A percentile compares a stretch with the other conserved stretches of the same genome.
Conservation (phyloP, 139 green algal species). For the Deuterostichococcus epilithicus region DNA sequence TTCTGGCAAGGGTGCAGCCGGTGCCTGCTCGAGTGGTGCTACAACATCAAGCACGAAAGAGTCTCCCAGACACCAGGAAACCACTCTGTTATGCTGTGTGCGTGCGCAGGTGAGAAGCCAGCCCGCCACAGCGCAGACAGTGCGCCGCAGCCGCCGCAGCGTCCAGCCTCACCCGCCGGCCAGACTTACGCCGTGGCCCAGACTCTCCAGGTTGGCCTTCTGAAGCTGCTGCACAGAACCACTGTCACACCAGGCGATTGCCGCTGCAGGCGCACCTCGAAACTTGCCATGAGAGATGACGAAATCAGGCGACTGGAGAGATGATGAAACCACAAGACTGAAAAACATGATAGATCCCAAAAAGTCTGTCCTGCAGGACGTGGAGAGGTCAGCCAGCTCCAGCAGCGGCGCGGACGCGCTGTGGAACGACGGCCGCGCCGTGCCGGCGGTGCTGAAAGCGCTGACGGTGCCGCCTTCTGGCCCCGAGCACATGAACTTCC, state of each 20-base stretch:
- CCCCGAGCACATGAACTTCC: not conserved
- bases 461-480: not conserved
- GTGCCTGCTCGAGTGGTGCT: no score
- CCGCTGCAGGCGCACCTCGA: no score
- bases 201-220: not conserved
- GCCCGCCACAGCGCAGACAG: not conserved
- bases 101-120: not conserved
- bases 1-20: no score
- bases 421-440: conserved; percentile 1
- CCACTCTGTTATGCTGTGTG: no score
- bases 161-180: not conserved
- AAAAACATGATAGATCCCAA: no score
- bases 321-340: no score
- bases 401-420: conserved; percentile 5
- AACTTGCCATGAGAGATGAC: no score
- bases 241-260: no score
- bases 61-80: no score
- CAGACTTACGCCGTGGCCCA: not conserved
- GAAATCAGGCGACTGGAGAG: no score
- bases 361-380: conserved; percentile 1
- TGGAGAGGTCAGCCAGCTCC: conserved; percentile 7
- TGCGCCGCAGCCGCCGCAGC: not conserved
- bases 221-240: no score
- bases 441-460: conserved; percentile 13
- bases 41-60: no score